A percentile compares a stretch with the other conserved stretches of the same genome.
Evolutionary conservation across 2,329 filamentous ascomycete species (phyloP).

Genomic region (Ophiosphaerella korrae): DNA sequence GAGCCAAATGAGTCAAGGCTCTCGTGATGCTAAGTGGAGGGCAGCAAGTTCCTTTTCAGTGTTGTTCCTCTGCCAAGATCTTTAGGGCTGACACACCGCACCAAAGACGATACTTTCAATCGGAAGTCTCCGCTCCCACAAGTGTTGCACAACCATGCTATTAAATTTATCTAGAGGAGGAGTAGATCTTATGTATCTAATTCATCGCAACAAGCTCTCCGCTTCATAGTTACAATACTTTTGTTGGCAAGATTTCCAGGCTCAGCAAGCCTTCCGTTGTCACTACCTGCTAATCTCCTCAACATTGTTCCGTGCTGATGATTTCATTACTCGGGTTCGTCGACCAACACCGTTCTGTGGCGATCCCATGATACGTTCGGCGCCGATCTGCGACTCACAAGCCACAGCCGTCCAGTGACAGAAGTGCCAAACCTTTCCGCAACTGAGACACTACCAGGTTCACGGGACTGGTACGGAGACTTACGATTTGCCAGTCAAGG

Average conservation of each 20-base stretch:
- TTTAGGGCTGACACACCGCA: slow-evolving; percentile 9
- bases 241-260: not conserved
- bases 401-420: slow-evolving; percentile 8
- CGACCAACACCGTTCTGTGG: not conserved
- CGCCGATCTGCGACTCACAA: slow-evolving; percentile 11
- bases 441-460: slow-evolving; percentile 16
- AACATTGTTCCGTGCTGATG: slow-evolving; percentile 4
- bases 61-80: slow-evolving; percentile 1
- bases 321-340: no score
- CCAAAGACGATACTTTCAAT: not conserved
- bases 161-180: not conserved
- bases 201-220: no score
- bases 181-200: no score
- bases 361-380: slow-evolving; percentile 5
- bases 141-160: no score
- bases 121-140: not conserved
- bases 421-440: slow-evolving; percentile 5
- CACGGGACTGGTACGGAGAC: not conserved
- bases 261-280: not conserved
- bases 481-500: slow-evolving; percentile 12
- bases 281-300: not conserved
- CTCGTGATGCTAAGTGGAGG: slow-evolving; percentile 1
- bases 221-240: no score
- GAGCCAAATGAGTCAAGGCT: no score
- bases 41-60: not conserved